These are phyloP conservation scores for Austropuccinia psidii DNA, from an alignment of 1,284 basidiomycete species.

Conservation along the genomic window DNA sequence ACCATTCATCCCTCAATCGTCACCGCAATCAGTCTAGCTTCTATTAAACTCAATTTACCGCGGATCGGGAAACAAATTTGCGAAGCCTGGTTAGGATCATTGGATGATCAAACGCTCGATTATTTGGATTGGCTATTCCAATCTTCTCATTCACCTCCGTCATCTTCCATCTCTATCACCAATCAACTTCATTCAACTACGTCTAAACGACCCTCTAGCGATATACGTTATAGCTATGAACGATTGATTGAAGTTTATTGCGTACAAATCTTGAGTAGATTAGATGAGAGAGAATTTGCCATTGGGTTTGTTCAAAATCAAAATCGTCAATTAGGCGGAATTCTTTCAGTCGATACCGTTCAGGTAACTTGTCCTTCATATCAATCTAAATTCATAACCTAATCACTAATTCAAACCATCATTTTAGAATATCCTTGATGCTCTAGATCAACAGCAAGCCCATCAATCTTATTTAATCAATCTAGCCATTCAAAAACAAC, in stretches of 20 bases:
- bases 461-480: no score
- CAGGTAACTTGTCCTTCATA: not conserved
- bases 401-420: no score
- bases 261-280: conserved; percentile 3
- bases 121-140: not conserved
- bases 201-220: not conserved
- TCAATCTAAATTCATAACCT: no score
- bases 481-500: no score
- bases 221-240: not conserved
- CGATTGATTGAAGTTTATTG: conserved; percentile 5
- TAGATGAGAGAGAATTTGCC: not conserved
- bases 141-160: not conserved
- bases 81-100: not conserved
- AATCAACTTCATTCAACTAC: no score
- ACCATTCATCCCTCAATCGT: conserved; percentile 21
- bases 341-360: not conserved
- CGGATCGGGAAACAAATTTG: not conserved
- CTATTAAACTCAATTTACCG: not conserved
- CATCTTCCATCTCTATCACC: not conserved
- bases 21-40: not conserved
- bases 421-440: no score
- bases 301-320: not conserved
- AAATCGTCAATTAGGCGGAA: not conserved
- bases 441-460: no score
- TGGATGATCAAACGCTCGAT: not conserved